Evolutionary conservation across 2,329 filamentous ascomycete species (phyloP).

Genomic region (Polytolypa hystricis): DNA sequence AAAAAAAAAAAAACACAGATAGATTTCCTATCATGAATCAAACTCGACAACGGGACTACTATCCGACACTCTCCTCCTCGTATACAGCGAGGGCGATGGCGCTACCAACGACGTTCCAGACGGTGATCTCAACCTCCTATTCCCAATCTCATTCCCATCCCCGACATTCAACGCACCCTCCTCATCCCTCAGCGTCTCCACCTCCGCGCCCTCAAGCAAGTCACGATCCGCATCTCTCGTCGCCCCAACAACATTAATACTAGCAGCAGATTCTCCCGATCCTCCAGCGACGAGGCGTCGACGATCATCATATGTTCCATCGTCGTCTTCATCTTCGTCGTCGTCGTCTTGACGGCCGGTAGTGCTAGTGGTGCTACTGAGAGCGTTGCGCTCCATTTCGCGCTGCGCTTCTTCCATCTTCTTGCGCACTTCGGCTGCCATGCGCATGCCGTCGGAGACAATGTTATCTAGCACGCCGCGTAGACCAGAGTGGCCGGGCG

Average conservation of each 20-base stretch:
- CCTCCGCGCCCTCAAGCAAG: conserved; percentile 63
- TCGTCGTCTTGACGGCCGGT: conserved; percentile 57
- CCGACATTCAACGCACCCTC: conserved; percentile 16
- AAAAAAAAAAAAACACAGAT: too few relatives aligned
- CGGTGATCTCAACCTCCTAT: too few relatives aligned
- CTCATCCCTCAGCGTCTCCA: conserved; percentile 37
- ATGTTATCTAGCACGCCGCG: conserved; percentile 94
- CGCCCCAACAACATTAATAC: too few relatives aligned
- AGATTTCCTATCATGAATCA: too few relatives aligned
- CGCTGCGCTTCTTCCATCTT: conserved; percentile 93
- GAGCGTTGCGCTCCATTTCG: conserved; percentile 74
- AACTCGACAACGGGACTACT: too few relatives aligned
- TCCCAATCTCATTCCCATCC: neutral
- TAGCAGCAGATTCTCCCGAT: conserved; percentile 21
- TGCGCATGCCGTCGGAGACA: conserved; percentile 92
- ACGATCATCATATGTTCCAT: conserved; percentile 31
- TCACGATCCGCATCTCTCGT: conserved; percentile 55
- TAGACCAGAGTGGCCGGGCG: conserved; percentile 62
- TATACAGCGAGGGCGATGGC: too few relatives aligned
- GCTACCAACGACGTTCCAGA: too few relatives aligned
- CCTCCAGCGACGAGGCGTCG: conserved; percentile 12
- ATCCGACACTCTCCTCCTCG: too few relatives aligned
- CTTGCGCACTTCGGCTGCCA: conserved; percentile 81
- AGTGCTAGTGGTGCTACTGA: too few relatives aligned
- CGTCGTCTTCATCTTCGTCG: conserved; percentile 44